Evolutionary conservation across 495 filamentous ascomycete genomes (phyloP).

Genomic region (Arthonia radiata): DNA sequence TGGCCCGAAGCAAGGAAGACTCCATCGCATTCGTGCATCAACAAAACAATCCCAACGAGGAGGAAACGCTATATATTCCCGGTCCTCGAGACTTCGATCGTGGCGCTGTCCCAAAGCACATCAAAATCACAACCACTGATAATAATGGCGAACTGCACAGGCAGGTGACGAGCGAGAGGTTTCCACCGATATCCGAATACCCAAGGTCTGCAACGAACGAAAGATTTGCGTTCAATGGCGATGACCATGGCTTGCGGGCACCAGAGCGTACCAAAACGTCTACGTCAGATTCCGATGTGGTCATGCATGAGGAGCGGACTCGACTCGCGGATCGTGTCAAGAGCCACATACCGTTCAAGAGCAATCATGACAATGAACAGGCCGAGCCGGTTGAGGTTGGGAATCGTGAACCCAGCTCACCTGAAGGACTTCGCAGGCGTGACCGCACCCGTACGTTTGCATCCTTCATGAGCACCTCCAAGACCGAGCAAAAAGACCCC

Average conservation of each 20-base stretch:
- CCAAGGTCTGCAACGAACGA: constrained; percentile 1
- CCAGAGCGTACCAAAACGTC: constrained; percentile 2
- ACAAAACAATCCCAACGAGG: constrained; percentile 49
- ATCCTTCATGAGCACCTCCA: too few relatives aligned
- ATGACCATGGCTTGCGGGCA: constrained; percentile 14
- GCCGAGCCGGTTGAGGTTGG: too few relatives aligned
- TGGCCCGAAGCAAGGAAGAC: constrained; percentile 34
- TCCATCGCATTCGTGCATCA: constrained; percentile 72
- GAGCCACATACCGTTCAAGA: constrained; percentile 25
- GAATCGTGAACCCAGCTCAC: too few relatives aligned
- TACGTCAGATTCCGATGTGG: neutral
- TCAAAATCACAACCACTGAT: constrained; percentile 9
- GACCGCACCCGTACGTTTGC: too few relatives aligned
- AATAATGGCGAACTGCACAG: constrained; percentile 1
- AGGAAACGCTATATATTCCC: constrained; percentile 54
- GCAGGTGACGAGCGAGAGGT: constrained; percentile 4
- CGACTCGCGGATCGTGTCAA: neutral
- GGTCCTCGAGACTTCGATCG: constrained; percentile 68
- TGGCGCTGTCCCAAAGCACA: constrained; percentile 39
- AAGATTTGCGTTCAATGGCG: constrained; percentile 9
- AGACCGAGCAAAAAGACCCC: neutral
- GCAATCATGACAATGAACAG: constrained; percentile 21
- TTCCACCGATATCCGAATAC: constrained; percentile 1
- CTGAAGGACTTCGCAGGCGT: neutral
- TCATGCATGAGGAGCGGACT: neutral